phyloP scores from a whole-genome alignment of 495 filamentous ascomycete genomes.

The Niebla homalea region DNA sequence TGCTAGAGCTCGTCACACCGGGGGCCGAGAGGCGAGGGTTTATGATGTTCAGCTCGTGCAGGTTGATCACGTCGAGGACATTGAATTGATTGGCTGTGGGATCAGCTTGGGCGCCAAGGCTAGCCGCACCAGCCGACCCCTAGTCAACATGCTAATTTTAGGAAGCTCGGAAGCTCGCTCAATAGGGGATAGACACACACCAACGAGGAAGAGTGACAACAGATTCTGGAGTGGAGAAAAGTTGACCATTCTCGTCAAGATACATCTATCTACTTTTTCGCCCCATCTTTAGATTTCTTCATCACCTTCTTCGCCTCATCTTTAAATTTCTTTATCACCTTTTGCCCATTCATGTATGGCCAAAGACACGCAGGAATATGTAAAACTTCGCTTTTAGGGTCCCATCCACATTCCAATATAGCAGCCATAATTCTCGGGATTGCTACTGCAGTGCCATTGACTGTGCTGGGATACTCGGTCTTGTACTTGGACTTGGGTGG shows the following conservation, averaged over 20 bases:
- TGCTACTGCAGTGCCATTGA: constrained; percentile 90
- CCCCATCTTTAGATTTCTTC: constrained; percentile 20
- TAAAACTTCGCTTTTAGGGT: constrained; percentile 50
- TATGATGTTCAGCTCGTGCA: not conserved
- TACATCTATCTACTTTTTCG: no score
- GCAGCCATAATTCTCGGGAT: constrained; percentile 82
- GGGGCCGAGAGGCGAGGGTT: no score
- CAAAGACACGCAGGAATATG: constrained; percentile 60
- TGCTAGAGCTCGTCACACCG: no score
- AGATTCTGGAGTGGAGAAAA: not conserved
- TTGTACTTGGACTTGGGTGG: constrained; percentile 19
- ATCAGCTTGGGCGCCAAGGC: not conserved
- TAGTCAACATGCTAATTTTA: not conserved
- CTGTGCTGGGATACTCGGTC: constrained; percentile 59
- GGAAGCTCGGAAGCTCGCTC: not conserved
- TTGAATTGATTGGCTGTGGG: constrained; percentile 1
- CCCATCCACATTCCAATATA: constrained; percentile 87
- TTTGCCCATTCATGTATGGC: constrained; percentile 67
- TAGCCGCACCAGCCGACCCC: not conserved
- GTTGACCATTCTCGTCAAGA: no score
- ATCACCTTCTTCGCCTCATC: constrained; percentile 27
- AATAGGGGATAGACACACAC: not conserved
- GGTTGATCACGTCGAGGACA: not conserved
- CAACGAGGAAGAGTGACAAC: not conserved
- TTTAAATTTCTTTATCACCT: constrained; percentile 41